Conservation (phyloP, 257 asterid genomes). For the Thymus quinquecostatus region DNA sequence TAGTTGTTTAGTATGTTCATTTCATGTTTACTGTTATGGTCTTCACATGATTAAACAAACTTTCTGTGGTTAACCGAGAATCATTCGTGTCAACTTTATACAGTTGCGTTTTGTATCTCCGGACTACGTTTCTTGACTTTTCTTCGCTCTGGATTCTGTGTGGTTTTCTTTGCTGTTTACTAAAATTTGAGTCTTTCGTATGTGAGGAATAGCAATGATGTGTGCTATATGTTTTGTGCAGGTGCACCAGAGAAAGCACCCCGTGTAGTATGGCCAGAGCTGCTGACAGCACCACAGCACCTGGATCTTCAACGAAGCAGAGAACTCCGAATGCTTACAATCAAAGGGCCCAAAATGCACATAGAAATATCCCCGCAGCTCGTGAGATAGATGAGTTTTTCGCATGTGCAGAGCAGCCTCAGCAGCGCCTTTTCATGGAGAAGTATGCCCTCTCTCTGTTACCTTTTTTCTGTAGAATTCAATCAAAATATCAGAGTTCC, state of each 20-base stretch:
- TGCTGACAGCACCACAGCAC: conserved; percentile 37
- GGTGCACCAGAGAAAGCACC: conserved; percentile 70
- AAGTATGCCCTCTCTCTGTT: conserved; percentile 44
- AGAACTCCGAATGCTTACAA: conserved; percentile 32
- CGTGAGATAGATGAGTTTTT: conserved; percentile 72
- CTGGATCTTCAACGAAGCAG: conserved; percentile 57
- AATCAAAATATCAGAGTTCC: neutral
- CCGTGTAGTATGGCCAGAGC: conserved; percentile 58
- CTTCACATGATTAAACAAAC: neutral
- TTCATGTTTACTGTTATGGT: neutral
- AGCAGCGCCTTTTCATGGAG: conserved; percentile 56
- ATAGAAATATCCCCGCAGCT: conserved; percentile 44
- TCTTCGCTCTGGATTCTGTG: neutral
- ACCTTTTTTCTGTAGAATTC: neutral
- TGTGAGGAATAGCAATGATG: neutral
- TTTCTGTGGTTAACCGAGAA: too few relatives aligned
- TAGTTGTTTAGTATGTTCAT: too few relatives aligned
- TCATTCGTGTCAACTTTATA: too few relatives aligned
- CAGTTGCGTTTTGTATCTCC: too few relatives aligned
- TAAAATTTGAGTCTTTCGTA: neutral
- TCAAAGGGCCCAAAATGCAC: conserved; percentile 41
- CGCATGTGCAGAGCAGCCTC: conserved; percentile 53
- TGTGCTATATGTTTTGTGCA: conserved; percentile 27
- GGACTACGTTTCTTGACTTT: neutral
- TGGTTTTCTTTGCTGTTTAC: conserved; percentile 3